Conservation (phyloP, 441 rosid genomes). For the Metrosideros polymorpha region DNA sequence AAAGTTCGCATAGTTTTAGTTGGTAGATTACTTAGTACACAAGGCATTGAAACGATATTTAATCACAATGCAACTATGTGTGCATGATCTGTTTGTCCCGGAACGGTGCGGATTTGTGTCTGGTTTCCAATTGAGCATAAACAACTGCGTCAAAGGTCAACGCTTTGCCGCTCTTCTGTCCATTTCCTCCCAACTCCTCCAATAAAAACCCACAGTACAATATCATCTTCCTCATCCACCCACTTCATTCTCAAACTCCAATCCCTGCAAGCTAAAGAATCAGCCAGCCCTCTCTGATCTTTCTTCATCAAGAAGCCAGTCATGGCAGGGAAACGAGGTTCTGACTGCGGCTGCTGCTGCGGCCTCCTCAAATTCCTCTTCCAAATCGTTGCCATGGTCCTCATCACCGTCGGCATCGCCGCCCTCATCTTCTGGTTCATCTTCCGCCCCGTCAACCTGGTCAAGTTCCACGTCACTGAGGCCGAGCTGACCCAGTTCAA, state of each 20-base stretch:
- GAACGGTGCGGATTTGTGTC: neutral
- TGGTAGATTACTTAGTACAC: neutral
- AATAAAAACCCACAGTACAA: neutral
- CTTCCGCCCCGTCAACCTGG: constrained; percentile 2
- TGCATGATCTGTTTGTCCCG: neutral
- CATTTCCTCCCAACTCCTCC: neutral
- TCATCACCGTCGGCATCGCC: neutral
- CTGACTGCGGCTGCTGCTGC: neutral
- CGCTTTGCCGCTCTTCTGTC: neutral
- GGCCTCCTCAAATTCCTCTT: neutral
- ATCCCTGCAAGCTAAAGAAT: neutral
- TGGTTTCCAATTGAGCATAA: neutral
- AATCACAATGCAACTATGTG: neutral
- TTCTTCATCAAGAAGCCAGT: neutral
- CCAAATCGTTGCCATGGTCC: neutral
- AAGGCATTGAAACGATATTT: neutral
- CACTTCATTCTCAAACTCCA: neutral
- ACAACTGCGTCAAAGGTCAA: neutral
- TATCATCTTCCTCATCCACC: neutral
- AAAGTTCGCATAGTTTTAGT: neutral
- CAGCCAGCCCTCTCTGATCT: neutral
- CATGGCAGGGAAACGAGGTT: neutral
- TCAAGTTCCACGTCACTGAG: neutral
- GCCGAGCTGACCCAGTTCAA: neutral
- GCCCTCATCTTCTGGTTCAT: neutral